A percentile compares a stretch with the other conserved stretches of the same genome.
phyloP scores from a whole-genome alignment of 495 filamentous ascomycete genomes.

The Trichoderma asperelloides region DNA sequence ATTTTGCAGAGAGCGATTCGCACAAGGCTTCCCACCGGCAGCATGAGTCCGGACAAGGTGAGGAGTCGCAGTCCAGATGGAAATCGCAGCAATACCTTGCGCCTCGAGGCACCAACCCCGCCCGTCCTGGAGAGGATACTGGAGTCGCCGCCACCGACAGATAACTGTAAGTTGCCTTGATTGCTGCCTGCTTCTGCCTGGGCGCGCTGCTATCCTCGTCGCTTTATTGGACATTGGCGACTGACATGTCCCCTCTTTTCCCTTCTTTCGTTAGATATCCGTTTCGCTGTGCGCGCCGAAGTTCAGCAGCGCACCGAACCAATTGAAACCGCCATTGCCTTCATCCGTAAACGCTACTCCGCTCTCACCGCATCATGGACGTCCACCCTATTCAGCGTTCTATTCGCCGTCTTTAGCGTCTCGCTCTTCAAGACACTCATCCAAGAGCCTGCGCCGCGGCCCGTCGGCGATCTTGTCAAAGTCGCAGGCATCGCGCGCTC shows the following conservation, averaged over 20 bases:
- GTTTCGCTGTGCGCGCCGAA: constrained; percentile 76
- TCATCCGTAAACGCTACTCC: constrained; percentile 48
- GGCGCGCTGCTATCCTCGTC: background rate
- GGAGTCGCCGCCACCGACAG: background rate
- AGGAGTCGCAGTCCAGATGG: constrained; percentile 33
- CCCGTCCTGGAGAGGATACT: constrained; percentile 16
- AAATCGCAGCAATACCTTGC: constrained; percentile 12
- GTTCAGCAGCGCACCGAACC: constrained; percentile 80
- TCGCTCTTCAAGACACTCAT: constrained; percentile 55
- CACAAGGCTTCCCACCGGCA: constrained; percentile 43
- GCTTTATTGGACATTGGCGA: background rate
- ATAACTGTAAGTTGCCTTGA: constrained; percentile 10
- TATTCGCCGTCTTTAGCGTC: constrained; percentile 50
- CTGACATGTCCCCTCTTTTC: background rate
- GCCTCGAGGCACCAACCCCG: constrained; percentile 4
- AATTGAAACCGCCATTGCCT: constrained; percentile 62
- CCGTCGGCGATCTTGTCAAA: constrained; percentile 82
- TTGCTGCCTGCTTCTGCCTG: background rate
- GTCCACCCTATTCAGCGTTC: constrained; percentile 46
- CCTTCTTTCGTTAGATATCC: constrained; percentile 57
- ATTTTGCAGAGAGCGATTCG: constrained; percentile 41
- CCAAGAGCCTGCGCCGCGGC: constrained; percentile 52
- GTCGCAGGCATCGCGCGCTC: constrained; percentile 78
- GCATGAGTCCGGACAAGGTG: constrained; percentile 42
- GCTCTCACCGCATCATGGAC: constrained; percentile 55